Evolutionary conservation across 208 protist species (phyloP).

Genomic region (Leishmania arabica): DNA sequence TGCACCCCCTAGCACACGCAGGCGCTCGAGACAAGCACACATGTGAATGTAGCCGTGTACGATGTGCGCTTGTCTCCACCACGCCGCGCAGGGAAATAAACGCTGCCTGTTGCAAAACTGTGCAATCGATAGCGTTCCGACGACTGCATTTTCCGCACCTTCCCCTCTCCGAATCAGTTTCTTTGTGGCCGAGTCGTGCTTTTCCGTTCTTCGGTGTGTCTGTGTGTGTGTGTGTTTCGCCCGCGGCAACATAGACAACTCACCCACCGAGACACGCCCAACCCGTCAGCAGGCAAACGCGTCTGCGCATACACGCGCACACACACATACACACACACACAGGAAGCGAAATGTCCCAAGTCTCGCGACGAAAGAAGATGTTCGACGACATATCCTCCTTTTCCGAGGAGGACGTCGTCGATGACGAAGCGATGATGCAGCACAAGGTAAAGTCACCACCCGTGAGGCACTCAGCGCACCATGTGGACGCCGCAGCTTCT

Average conservation of each 20-base stretch:
- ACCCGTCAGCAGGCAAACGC: background rate
- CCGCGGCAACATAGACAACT: background rate
- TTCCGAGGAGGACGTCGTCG: slow-evolving; percentile 3
- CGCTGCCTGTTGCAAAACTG: background rate
- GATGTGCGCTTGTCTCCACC: background rate
- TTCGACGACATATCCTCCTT: slow-evolving; percentile 47
- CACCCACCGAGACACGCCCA: background rate
- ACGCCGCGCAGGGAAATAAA: background rate
- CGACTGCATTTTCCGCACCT: background rate
- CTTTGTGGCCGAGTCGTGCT: background rate
- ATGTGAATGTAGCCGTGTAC: too few species aligned
- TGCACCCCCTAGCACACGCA: background rate
- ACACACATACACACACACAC: background rate
- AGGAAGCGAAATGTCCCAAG: slow-evolving; percentile 11
- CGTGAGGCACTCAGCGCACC: background rate
- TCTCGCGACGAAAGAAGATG: slow-evolving; percentile 39
- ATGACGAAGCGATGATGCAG: slow-evolving; percentile 1
- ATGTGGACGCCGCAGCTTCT: background rate
- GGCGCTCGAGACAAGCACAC: background rate
- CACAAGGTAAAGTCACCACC: background rate
- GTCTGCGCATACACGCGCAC: background rate
- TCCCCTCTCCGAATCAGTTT: background rate
- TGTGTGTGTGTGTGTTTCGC: background rate
- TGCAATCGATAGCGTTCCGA: too few species aligned
- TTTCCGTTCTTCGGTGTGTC: background rate